Base-by-base conservation (phyloP, 345 rosid genomes). In the Passiflora organensis region DNA sequence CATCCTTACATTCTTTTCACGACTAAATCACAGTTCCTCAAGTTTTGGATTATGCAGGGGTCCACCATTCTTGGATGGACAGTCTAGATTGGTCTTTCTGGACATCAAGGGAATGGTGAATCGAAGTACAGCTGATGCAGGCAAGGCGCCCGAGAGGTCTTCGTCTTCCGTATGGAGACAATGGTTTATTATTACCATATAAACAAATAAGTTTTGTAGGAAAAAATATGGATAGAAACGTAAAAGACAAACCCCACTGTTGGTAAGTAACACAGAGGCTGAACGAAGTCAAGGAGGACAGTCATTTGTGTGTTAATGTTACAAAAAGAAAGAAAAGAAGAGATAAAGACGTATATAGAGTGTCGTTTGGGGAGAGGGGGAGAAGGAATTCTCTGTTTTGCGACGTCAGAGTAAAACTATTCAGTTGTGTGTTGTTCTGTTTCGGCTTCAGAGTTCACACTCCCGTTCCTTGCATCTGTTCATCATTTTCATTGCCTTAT, bases 401-500 rank as follows among this genome's bases (percentile, higher is more conserved):
- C 13, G 41, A 6, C 13, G 41, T 6, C 43, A 41, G n/a, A 11
- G 43, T 6, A 11, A 4, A 15, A 11, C 14, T 0, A 11, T 12
- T 2, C 9, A 10, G 6, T 13, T 18, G 25, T 51, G 43, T 60
- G 74, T 43, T 58, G 75, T 63, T 64, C 60, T 46, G 55, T 58
- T 50, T 56, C 47, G 43, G 59, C 38, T 58, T 63, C 45, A 66
- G 50, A 53, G 41, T 32, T 16, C 21, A 42, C 70, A 59, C 21
- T 45, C n/a, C 56, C 32, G 24, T 32, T 56, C 48, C 53, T 58
- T 52, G 15, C 22, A 39, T 64, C 63, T 67, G 66, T 24, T 70
- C 49, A 68, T 76, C 80, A 48, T 76, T 65, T 71, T 76, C 78
- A 66, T 73, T 66, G 74, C 60, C 63, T 37, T 57, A 56, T 62